Base-by-base conservation (phyloP, 2,329 filamentous ascomycete species). In the Fusarium chuoi region DNA sequence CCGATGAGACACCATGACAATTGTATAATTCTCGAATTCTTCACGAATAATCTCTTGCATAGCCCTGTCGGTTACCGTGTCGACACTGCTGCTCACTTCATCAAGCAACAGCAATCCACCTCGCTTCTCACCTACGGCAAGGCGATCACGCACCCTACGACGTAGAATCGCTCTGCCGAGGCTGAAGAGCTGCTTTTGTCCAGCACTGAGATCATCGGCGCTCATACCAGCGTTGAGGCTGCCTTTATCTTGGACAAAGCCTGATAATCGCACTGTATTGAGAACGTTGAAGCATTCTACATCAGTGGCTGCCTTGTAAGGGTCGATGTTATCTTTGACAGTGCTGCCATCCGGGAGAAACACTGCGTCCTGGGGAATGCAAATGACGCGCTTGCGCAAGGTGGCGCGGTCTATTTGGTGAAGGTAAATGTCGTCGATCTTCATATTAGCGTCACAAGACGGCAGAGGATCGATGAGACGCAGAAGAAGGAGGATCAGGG, bases 131-230 rank as follows among this genome's bases (percentile, higher is more conserved):
- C 57, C 10, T 3, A 26, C 33, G 9, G 36, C 41, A 2, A 70
- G 63, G n/a, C 65, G 70, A 15, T 78, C 73, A 6, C 76, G 71
- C 2, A 78, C 71, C 2, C 75, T 58, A 5, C 76, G 65, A 9
- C 86, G 81, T 13, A 92, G 79, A 24, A 92, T 83, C 0, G 89
- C 90, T 1, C 90, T 81, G 0, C 88, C 90, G 3, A 93, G 84
- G 70, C 87, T 90, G 73, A 93, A 91, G 0, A 93, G 83, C 75
- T 93, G 91, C 49, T 86, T 86, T 78, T 93, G 90, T 0, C 91
- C 91, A 39, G 87, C 85, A 10, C 85, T 87, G 11, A 91, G 82
- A 57, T 84, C 82, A 12, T 87, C 83, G 5, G 85, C 81, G n/a
- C 83, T 82, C 70, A 91, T 84, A 5, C 65, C 73, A 0, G 78